Base-by-base conservation (phyloP, 1,284 basidiomycete species). In the Amanita bisporigera region DNA sequence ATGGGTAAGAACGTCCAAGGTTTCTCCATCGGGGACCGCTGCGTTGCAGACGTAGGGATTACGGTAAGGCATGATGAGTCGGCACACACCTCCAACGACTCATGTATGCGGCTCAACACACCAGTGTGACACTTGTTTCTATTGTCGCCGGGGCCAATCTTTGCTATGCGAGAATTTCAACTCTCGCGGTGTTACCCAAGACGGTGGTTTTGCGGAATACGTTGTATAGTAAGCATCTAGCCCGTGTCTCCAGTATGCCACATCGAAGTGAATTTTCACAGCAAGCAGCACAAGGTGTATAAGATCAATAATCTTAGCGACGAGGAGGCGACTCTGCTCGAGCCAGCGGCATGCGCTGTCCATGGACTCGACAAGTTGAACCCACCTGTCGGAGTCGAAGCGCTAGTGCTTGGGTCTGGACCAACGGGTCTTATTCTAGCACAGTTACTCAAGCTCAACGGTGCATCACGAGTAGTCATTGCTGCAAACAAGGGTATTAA, bases 121-220 rank as follows among this genome's bases (percentile, higher is more conserved):
- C 3, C 64, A 93, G 90, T 96, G 94, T 76, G 89, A 88, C 14
- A 81, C 84, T 66, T 96, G 94, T 79, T 94, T 94, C 83, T 95
- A 89, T 80, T 95, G 94, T 78, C 87, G 93, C 47, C 87, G 92
- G 62, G 93, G 93, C 7, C 79, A 90, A 80, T 83, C 86, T 66
- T 78, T 92, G 73, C 76, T 92, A 75, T 96, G 94, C 79, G 91
- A 94, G 80, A 87, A 92, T 81, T 94, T 94, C 78, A 83, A 87
- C 63, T 88, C 90, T 38, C 84, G 90, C 17, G 94, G 94, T 61
- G 91, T 95, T 58, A 92, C 88, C 58, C 77, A 86, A 69, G 87
- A 90, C 66, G 94, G 94, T 66, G 94, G 93, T n/a, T 96, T 96
- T 75, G 91, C 93, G 49, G 93, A 94, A 77, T 95, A 95, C 80